A percentile compares a stretch with the other conserved stretches of the same genome.
Evolutionary conservation across 1,284 basidiomycete species (phyloP).

Genomic region (Golubevia sp.): DNA sequence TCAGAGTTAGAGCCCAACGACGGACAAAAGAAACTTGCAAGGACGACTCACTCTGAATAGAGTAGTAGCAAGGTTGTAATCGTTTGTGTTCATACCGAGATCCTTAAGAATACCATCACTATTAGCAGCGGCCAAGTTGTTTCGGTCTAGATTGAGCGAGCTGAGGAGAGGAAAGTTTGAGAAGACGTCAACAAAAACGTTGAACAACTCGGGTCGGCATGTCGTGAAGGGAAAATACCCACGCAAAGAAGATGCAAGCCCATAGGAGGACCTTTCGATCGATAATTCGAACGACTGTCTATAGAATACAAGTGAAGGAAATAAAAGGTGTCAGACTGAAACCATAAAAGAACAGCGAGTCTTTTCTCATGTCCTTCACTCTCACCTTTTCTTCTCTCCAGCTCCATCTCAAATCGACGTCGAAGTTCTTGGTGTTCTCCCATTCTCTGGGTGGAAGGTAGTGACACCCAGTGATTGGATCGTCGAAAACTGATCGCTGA

Average conservation of each 20-base stretch:
- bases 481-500: slow-evolving; percentile 68
- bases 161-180: slow-evolving; percentile 1
- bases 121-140: slow-evolving; percentile 71
- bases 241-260: slow-evolving; percentile 52
- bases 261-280: slow-evolving; percentile 70
- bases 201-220: too few relatives aligned
- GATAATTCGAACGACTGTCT: slow-evolving; percentile 69
- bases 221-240: too few relatives aligned
- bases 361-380: slow-evolving; percentile 33
- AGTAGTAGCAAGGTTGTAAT: slow-evolving; percentile 72
- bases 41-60: slow-evolving; percentile 70
- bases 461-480: slow-evolving; percentile 61
- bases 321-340: too few relatives aligned
- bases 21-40: slow-evolving; percentile 61
- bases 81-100: slow-evolving; percentile 66
- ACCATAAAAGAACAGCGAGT: too few relatives aligned
- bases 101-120: slow-evolving; percentile 72
- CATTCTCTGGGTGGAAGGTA: slow-evolving; percentile 70
- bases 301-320: too few relatives aligned
- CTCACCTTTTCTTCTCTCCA: slow-evolving; percentile 69
- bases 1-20: background rate
- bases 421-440: slow-evolving; percentile 72
- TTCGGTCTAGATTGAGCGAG: slow-evolving; percentile 51
- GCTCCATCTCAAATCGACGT: slow-evolving; percentile 73
- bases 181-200: too few relatives aligned